Evolutionary conservation across 306 rosid species (phyloP).

Genomic region (Cicer judaicum): DNA sequence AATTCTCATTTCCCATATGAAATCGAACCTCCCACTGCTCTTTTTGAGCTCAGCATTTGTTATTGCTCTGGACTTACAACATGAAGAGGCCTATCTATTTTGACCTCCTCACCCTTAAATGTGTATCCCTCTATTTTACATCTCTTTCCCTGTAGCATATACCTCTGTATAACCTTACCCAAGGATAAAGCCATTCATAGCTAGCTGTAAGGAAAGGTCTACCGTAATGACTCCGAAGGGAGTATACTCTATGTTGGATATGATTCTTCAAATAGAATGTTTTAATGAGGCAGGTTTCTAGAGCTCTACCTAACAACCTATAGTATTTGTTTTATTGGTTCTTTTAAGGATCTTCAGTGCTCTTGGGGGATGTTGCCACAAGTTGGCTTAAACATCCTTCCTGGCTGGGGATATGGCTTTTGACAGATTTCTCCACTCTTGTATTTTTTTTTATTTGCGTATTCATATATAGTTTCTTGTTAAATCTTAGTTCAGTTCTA

Average conservation of each 20-base stretch:
- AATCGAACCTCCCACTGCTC: background rate
- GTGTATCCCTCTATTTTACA: background rate
- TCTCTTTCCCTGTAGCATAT: constrained; percentile 10
- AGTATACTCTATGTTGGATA: background rate
- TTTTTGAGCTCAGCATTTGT: background rate
- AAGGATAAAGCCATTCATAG: background rate
- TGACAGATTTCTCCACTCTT: constrained; percentile 4
- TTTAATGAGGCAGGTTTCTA: constrained; percentile 2
- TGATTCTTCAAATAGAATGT: constrained; percentile 19
- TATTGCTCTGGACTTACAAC: background rate
- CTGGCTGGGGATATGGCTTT: constrained; percentile 24
- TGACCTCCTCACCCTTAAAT: background rate
- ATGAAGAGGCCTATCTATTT: constrained; percentile 15
- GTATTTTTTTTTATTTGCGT: background rate
- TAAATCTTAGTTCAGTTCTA: constrained; percentile 14
- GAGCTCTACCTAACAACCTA: background rate
- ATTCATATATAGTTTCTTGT: constrained; percentile 5
- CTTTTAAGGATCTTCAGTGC: constrained; percentile 9
- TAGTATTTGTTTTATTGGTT: background rate
- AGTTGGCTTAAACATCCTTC: constrained; percentile 21
- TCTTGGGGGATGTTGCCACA: constrained; percentile 25
- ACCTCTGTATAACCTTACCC: constrained; percentile 22
- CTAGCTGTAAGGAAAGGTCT: constrained; percentile 2
- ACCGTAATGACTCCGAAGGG: background rate
- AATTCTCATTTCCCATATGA: constrained; percentile 10